Evolutionary conservation across 352 stramenopile genomes (phyloP).

Genomic region (Globisporangium camurandrum): DNA sequence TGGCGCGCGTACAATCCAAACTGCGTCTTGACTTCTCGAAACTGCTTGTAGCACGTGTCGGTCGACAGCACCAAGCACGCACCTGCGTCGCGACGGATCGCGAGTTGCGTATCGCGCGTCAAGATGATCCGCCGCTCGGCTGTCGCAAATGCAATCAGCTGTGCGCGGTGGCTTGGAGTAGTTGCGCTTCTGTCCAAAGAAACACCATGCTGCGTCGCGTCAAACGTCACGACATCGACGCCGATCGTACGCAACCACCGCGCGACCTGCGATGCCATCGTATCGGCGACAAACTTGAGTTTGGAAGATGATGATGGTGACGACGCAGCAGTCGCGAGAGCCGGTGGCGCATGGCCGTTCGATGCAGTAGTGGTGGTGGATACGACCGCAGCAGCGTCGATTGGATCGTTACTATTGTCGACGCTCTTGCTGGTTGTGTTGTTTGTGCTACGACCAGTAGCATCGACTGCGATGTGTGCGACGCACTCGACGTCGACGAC

Average conservation of each 20-base stretch:
- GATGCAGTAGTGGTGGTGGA: neutral
- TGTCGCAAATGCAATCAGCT: slow-evolving; percentile 24
- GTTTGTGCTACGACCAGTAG: too few species aligned
- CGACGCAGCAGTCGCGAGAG: too few species aligned
- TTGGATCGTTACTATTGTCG: slow-evolving; percentile 1
- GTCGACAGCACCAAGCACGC: slow-evolving; percentile 48
- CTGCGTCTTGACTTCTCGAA: slow-evolving; percentile 48
- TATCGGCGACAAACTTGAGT: slow-evolving; percentile 68
- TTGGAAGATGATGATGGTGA: too few species aligned
- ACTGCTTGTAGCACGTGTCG: slow-evolving; percentile 44
- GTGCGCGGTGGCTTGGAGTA: slow-evolving; percentile 22
- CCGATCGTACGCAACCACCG: slow-evolving; percentile 73
- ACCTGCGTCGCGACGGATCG: slow-evolving; percentile 31
- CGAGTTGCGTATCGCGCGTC: slow-evolving; percentile 35
- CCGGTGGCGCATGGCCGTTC: neutral
- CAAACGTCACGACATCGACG: slow-evolving; percentile 68
- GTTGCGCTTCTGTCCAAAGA: slow-evolving; percentile 13
- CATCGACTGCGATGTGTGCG: slow-evolving; percentile 27
- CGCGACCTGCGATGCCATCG: slow-evolving; percentile 65
- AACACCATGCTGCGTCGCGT: slow-evolving; percentile 22
- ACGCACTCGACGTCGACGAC: slow-evolving; percentile 24
- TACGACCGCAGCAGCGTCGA: neutral
- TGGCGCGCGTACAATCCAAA: slow-evolving; percentile 33
- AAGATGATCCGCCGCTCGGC: slow-evolving; percentile 40
- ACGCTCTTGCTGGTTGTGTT: neutral